These are phyloP conservation scores for Colletotrichum sp. DNA, from an alignment of 2,329 filamentous ascomycete genomes.

Conservation along the genomic window DNA sequence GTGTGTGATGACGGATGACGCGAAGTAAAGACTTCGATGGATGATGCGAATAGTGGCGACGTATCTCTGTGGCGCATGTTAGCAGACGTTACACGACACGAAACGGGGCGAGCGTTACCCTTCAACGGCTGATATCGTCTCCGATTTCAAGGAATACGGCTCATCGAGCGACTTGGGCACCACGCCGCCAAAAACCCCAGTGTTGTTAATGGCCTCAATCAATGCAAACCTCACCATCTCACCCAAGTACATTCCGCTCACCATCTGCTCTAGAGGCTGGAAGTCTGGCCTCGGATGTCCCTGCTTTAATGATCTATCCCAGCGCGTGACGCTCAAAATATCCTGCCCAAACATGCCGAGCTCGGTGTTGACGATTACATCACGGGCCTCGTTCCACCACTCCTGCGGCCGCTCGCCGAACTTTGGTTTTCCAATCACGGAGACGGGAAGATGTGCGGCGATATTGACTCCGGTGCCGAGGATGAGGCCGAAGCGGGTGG, in stretches of 20 bases:
- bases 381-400: constrained; percentile 64
- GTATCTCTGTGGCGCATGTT: constrained; percentile 44
- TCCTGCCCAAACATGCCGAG: constrained; percentile 69
- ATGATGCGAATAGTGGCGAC: constrained; percentile 45
- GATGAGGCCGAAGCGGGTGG: constrained; percentile 69
- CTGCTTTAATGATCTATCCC: constrained; percentile 61
- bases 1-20: constrained; percentile 51
- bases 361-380: constrained; percentile 73
- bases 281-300: constrained; percentile 62
- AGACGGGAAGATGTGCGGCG: constrained; percentile 66
- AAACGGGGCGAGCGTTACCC: constrained; percentile 43
- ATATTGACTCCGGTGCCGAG: constrained; percentile 73
- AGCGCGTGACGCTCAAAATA: constrained; percentile 64
- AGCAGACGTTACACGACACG: neutral
- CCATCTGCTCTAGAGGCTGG: constrained; percentile 66
- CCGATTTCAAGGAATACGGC: constrained; percentile 65
- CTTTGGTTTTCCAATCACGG: constrained; percentile 58
- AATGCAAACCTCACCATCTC: constrained; percentile 66
- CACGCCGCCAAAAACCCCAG: constrained; percentile 60
- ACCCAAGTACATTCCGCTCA: constrained; percentile 71
- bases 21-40: constrained; percentile 52
- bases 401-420: constrained; percentile 58
- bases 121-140: constrained; percentile 63
- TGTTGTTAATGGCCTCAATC: constrained; percentile 61
- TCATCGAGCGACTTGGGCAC: constrained; percentile 57